These are phyloP conservation scores for Stemphylium lycopersici DNA, from an alignment of 2,329 filamentous ascomycete species.

Conservation along the genomic window DNA sequence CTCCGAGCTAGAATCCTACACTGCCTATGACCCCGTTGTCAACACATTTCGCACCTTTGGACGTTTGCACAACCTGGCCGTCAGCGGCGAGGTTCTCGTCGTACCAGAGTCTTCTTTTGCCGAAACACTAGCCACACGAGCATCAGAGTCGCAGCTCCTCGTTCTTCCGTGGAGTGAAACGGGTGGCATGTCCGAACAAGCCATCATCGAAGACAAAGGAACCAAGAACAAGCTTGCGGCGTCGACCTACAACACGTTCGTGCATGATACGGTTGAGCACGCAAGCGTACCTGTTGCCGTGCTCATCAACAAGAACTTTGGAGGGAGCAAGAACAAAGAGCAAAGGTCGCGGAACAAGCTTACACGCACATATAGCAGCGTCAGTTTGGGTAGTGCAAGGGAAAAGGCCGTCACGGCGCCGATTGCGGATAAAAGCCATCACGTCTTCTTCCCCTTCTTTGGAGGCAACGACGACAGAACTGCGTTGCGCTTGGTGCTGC, in stretches of 20 bases:
- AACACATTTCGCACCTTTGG: slow-evolving; percentile 92
- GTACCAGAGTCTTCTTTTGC: slow-evolving; percentile 80
- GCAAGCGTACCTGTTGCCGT: slow-evolving; percentile 74
- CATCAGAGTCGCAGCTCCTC: slow-evolving; percentile 66
- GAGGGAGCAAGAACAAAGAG: slow-evolving; percentile 53
- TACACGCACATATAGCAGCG: slow-evolving; percentile 38
- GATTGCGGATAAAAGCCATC: slow-evolving; percentile 72
- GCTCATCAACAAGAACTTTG: slow-evolving; percentile 76
- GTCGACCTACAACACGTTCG: slow-evolving; percentile 73
- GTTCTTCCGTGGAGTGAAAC: slow-evolving; percentile 90
- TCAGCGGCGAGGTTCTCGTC: slow-evolving; percentile 80
- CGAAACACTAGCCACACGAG: slow-evolving; percentile 74
- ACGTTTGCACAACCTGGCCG: slow-evolving; percentile 79
- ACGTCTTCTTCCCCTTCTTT: slow-evolving; percentile 86
- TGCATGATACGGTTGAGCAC: slow-evolving; percentile 69
- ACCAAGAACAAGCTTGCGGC: slow-evolving; percentile 64
- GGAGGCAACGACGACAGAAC: slow-evolving; percentile 82
- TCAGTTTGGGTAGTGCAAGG: slow-evolving; percentile 60
- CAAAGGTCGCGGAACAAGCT: slow-evolving; percentile 21
- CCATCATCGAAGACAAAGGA: slow-evolving; percentile 56
- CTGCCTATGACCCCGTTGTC: slow-evolving; percentile 75
- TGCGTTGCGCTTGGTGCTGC: slow-evolving; percentile 80
- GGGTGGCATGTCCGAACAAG: slow-evolving; percentile 73
- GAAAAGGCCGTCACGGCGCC: slow-evolving; percentile 63
- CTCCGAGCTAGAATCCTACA: slow-evolving; percentile 75